phyloP scores from a whole-genome alignment of 306 rosid species.

The Rosa multiflora region DNA sequence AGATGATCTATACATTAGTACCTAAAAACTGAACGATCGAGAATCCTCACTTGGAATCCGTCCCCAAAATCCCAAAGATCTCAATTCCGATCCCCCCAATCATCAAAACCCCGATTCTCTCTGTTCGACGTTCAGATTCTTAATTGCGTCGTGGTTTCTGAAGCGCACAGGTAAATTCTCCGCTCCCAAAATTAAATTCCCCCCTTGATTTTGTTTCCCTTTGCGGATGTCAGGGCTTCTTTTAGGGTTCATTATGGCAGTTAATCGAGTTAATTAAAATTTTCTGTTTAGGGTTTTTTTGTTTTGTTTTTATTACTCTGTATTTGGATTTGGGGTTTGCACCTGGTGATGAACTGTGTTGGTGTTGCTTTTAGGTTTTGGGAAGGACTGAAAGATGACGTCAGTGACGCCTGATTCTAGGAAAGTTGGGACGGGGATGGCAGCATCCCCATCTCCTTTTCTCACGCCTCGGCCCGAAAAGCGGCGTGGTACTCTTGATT shows the following conservation, averaged over 20 bases:
- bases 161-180: slow-evolving; percentile 6
- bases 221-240: slow-evolving; percentile 4
- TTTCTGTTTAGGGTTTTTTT: neutral
- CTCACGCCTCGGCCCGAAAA: slow-evolving; percentile 90
- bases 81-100: neutral
- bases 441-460: slow-evolving; percentile 76
- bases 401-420: slow-evolving; percentile 73
- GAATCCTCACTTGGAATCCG: neutral
- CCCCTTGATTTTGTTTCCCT: neutral
- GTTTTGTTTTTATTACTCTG: no score
- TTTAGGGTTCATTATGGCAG: neutral
- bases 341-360: neutral
- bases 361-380: slow-evolving; percentile 13
- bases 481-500: slow-evolving; percentile 64
- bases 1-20: no score
- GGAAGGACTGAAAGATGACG: slow-evolving; percentile 29
- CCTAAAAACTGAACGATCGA: no score
- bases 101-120: slow-evolving; percentile 3
- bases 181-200: neutral
- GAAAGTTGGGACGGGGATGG: slow-evolving; percentile 72
- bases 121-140: neutral
- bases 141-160: neutral
- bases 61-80: neutral
- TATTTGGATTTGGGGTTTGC: neutral
- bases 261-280: neutral